Conservation (phyloP, 192 early-diverging fungal genomes). For the Tieghemiomyces parasiticus region DNA sequence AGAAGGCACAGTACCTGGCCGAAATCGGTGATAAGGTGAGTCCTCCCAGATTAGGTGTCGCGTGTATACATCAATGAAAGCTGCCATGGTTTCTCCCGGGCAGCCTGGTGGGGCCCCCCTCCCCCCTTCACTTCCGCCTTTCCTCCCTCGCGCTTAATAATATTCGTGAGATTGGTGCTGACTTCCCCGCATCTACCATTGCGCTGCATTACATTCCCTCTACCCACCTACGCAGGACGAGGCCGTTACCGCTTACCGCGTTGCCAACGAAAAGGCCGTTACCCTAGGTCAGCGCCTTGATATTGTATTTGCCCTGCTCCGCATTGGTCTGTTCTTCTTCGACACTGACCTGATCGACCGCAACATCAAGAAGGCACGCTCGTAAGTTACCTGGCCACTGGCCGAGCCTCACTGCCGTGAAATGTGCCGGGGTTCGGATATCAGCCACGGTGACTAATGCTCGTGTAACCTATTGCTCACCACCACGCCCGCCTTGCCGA, state of each 20-base stretch:
- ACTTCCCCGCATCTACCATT: too few species aligned
- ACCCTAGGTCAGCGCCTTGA: slow-evolving; percentile 90
- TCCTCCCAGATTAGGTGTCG: background rate
- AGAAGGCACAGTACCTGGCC: slow-evolving; percentile 79
- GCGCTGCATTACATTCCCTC: too few species aligned
- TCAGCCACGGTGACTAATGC: too few species aligned
- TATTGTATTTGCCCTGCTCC: slow-evolving; percentile 78
- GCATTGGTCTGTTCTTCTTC: slow-evolving; percentile 88
- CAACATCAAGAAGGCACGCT: slow-evolving; percentile 70
- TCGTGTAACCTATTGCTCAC: too few species aligned
- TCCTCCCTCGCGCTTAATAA: too few species aligned
- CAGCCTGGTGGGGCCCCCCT: too few species aligned
- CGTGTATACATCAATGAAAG: background rate
- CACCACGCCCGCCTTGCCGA: too few species aligned
- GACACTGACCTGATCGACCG: slow-evolving; percentile 61
- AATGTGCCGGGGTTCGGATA: too few species aligned
- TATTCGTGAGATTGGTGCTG: too few species aligned
- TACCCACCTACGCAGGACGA: slow-evolving; percentile 43
- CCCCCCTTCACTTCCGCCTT: too few species aligned
- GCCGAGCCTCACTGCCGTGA: too few species aligned
- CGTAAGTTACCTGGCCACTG: slow-evolving; percentile 29
- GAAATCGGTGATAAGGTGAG: slow-evolving; percentile 87
- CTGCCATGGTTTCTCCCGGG: slow-evolving; percentile 6
- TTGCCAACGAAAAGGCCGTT: slow-evolving; percentile 73
- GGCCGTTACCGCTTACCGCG: slow-evolving; percentile 66